Evolutionary conservation across 306 rosid species (phyloP), one percentile per base, ranked within the genome.

Genomic region (Glycine soja): DNA sequence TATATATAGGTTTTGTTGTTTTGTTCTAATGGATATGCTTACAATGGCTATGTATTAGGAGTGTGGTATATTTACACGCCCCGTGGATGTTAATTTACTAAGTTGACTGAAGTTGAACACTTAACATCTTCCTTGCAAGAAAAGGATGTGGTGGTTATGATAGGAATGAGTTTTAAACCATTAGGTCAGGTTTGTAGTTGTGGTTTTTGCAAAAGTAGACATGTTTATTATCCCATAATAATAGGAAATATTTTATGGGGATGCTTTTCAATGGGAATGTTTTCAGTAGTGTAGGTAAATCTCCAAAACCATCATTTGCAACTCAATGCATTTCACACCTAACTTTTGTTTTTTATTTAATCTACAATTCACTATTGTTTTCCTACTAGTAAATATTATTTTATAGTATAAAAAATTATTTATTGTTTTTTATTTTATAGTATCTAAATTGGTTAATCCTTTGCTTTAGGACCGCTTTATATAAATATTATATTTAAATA

Each of bases 291-390:
- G n/a, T 32, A 51, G 64, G 45, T 45, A 56, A 75, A 75, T 67
- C 46, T 76, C 81, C 57, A 57, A 69, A 82, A 69, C 19, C 36
- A 51, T 58, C 70, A 46, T 15, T 82, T 74, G 48, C 64, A 54
- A 47, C 46, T 67, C 72, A 47, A 12, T 78, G 69, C 47, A 43
- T 68, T 78, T 68, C 67, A 42, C 34, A 14, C 16, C 32, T 2
- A 9, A 76, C 24, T 40, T 53, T 0, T 24, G n/a, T 9, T 45
- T 45, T 67, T 67, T 50, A 16, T 63, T 66, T 16, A 11, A 8
- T 53, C 65, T 51, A 4, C 50, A 65, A 65, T 56, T 65, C 24
- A 50, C 16, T 34, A 40, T 36, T 34, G 6, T 78, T 40, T 8
- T 56, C 36, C 46, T 19, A 10, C 48, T 78, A 56, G 4, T 42